Evolutionary conservation across 192 early-diverging fungal species (phyloP), one percentile per base, ranked within the genome.

Genomic region (Anaeromyces robustus): DNA sequence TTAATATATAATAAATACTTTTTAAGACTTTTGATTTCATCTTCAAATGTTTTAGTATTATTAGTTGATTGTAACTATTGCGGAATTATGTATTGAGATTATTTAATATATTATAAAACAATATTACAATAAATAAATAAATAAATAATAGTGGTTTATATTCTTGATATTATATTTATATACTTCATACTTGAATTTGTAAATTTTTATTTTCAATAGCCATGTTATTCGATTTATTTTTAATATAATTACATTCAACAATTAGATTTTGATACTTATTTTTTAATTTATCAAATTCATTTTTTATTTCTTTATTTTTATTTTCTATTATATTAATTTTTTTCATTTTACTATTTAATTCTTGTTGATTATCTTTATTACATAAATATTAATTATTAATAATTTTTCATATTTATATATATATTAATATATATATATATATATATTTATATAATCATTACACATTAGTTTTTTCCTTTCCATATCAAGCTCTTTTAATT

Each of bases 1-100:
- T 34, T 34, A 1, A 39, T 39, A 14, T 12, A 39, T 12, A 14
- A 14, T 14, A 14, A 1, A 39, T 80, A 87, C 86, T 78, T 84
- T 80, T 89, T 89, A 9, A 90, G 83, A 79, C 81, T 84, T 30
- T 81, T 81, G 29, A 90, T 88, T 79, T 90, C 89, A 85, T 88
- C 89, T 81, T 90, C 88, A 22, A 90, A 77, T 16, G 84, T n/a
- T 68, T 68, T 68, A 26, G 52, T 68, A n/a, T 68, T 68, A 68
- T 68, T 68, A n/a, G 1, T 68, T 2, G 52, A 68, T 9, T 68
- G 52, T n/a, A 68, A n/a, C 52, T 68, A n/a, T 68, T 68, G 18
- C n/a, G n/a, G n/a, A n/a, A n/a, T n/a, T 12, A 14, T 14, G 5
- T 39, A 39, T 39, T 39, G 12, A 14, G 7, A 39, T 39, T 39